These are phyloP conservation scores for Marasmius sp. DNA, from an alignment of 1,284 basidiomycete genomes.

Conservation along the genomic window DNA sequence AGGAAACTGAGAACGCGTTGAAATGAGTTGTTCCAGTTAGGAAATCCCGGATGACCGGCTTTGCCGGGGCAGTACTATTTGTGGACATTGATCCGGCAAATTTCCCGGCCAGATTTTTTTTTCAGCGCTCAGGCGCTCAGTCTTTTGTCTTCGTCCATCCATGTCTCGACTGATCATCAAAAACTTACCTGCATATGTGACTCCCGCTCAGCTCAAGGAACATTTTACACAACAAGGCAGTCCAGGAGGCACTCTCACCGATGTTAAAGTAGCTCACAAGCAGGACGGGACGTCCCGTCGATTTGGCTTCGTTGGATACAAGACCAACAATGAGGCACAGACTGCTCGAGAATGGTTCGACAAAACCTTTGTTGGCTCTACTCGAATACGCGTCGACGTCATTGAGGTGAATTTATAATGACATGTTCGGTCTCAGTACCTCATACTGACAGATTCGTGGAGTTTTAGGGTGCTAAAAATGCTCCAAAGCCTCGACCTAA, in stretches of 20 bases:
- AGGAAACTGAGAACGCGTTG: slow-evolving; percentile 19
- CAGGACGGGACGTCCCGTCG: slow-evolving; percentile 78
- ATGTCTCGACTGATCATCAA: slow-evolving; percentile 94
- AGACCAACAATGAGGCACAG: slow-evolving; percentile 74
- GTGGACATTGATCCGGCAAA: too few species aligned
- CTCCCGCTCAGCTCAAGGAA: slow-evolving; percentile 63
- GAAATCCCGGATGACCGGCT: too few species aligned
- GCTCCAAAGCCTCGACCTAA: slow-evolving; percentile 64
- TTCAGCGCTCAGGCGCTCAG: background rate
- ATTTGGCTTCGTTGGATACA: slow-evolving; percentile 94
- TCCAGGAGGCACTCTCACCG: slow-evolving; percentile 79
- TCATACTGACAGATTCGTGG: slow-evolving; percentile 9
- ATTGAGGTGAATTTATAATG: slow-evolving; percentile 61
- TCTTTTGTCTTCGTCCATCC: background rate
- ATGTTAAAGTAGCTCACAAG: slow-evolving; percentile 82
- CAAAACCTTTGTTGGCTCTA: slow-evolving; percentile 76
- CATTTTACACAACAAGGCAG: slow-evolving; percentile 67
- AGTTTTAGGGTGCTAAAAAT: slow-evolving; percentile 59
- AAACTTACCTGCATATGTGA: slow-evolving; percentile 79
- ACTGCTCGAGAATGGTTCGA: slow-evolving; percentile 86
- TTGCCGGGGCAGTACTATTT: too few species aligned
- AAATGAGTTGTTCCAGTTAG: slow-evolving; percentile 14
- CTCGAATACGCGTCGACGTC: slow-evolving; percentile 74
- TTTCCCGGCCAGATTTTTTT: slow-evolving; percentile 15
- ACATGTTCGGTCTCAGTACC: background rate